Conservation (phyloP, 805 yeast genomes). For the Yarrowia keelungensis region DNA sequence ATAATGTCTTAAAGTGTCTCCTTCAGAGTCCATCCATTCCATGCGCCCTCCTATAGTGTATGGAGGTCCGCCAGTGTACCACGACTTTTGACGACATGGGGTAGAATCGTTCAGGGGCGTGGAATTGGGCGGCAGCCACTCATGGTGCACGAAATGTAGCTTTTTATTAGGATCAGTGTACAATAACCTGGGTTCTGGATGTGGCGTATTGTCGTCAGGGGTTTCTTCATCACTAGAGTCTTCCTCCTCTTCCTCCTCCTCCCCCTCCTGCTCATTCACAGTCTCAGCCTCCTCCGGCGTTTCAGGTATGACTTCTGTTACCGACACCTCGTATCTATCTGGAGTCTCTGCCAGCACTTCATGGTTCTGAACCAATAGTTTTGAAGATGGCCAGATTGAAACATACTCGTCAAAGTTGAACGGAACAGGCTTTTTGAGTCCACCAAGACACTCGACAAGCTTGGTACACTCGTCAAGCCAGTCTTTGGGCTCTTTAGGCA, state of each 20-base stretch:
- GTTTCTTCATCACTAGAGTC: neutral
- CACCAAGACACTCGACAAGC: neutral
- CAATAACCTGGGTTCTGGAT: neutral
- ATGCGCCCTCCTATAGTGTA: constrained; percentile 1
- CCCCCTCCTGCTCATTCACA: no score
- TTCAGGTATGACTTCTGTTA: neutral
- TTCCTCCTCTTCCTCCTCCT: constrained; percentile 3
- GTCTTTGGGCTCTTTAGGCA: neutral
- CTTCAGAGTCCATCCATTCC: neutral
- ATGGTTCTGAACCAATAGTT: constrained; percentile 1
- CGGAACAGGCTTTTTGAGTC: neutral
- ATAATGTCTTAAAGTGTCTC: neutral
- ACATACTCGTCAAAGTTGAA: constrained; percentile 7
- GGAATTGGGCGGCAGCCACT: neutral
- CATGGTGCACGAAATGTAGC: neutral
- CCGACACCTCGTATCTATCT: neutral
- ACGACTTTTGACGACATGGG: constrained; percentile 17
- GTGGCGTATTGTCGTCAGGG: neutral
- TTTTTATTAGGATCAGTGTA: neutral
- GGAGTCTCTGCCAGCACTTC: neutral
- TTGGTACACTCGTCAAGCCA: constrained; percentile 10
- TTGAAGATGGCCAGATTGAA: neutral
- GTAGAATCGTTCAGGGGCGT: constrained; percentile 5
- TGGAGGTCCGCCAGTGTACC: constrained; percentile 21
- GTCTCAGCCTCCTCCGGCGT: neutral